Base-by-base conservation (phyloP, 2,329 filamentous ascomycete species). In the Aspergillus floridensis region DNA sequence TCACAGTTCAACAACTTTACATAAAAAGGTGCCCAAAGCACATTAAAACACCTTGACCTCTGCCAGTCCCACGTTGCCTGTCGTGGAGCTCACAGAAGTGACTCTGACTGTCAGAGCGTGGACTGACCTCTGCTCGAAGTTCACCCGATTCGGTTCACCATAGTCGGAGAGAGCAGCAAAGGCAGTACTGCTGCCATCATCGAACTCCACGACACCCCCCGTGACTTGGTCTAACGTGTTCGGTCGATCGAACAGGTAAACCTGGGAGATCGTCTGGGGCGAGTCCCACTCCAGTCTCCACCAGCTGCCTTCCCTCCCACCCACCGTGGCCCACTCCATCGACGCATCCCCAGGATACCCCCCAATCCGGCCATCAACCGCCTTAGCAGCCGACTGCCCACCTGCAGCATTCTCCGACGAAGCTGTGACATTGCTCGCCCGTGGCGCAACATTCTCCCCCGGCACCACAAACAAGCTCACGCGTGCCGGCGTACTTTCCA, bases 151-250 rank as follows among this genome's bases (percentile, higher is more conserved):
- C 21, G 48, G 49, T 11, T 32, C 59, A 11, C 59, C 59, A 44
- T 57, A 59, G 46, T 57, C 55, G 19, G 32, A 24, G 12, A 62
- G 12, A 16, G 19, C 49, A 4, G 19, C 44, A 49, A 59, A 16
- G 12, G 44, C 46, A 3, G 54, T 26, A 24, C 24, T 50, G 21
- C 48, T 51, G 5, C 49, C 57, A 49, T 44, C 35, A n/a, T 62
- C 53, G n/a, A 59, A 62, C 4, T 57, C 53, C 19, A 59, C 21
- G 12, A 48, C 12, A 12, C 53, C 57, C 4, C 49, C 57, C 2
- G 49, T 62, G 11, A 62, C 41, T n/a, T 57, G 57, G 35, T 62
- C 59, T 16, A 57, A 24, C 16, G 56, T 26, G 29, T 62, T 59
- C 10, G 57, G 53, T 4, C 59, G 57, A 31, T 59, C 59, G 29